These are phyloP conservation scores for Trichoderma sp. DNA, from an alignment of 2,329 filamentous ascomycete genomes.

Conservation along the genomic window DNA sequence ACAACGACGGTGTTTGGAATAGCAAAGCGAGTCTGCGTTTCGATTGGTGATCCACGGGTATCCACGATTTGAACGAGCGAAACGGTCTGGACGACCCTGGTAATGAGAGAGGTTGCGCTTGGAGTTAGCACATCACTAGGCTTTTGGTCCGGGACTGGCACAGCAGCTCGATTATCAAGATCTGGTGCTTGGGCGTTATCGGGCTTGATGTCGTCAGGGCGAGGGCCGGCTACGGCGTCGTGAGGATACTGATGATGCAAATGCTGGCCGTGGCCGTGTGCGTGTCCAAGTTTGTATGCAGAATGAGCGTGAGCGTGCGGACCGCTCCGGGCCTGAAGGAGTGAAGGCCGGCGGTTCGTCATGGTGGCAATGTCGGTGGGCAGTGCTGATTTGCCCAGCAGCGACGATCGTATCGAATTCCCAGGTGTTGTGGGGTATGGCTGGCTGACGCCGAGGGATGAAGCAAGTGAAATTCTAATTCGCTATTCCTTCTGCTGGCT, in stretches of 20 bases:
- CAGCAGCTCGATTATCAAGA: constrained; percentile 20
- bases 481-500: constrained; percentile 9
- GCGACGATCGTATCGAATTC: constrained; percentile 27
- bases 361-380: constrained; percentile 31
- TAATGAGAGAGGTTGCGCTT: constrained; percentile 34
- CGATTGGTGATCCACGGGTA: constrained; percentile 44
- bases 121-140: constrained; percentile 8
- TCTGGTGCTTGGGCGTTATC: constrained; percentile 2
- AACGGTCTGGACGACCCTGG: constrained; percentile 52
- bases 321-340: constrained; percentile 36
- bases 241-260: constrained; percentile 26
- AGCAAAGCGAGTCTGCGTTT: constrained; percentile 43
- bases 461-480: constrained; percentile 22
- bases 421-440: constrained; percentile 16
- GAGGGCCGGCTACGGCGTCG: constrained; percentile 24
- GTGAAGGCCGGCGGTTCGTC: constrained; percentile 40
- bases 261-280: constrained; percentile 28
- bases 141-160: constrained; percentile 23
- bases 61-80: constrained; percentile 55
- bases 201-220: constrained; percentile 24
- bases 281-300: constrained; percentile 10
- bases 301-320: constrained; percentile 30
- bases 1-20: constrained; percentile 40
- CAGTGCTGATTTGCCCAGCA: constrained; percentile 24
- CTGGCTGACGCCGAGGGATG: constrained; percentile 22